Evolutionary conservation across 192 early-diverging fungal species (phyloP).

Genomic region (Coemansia sp.): DNA sequence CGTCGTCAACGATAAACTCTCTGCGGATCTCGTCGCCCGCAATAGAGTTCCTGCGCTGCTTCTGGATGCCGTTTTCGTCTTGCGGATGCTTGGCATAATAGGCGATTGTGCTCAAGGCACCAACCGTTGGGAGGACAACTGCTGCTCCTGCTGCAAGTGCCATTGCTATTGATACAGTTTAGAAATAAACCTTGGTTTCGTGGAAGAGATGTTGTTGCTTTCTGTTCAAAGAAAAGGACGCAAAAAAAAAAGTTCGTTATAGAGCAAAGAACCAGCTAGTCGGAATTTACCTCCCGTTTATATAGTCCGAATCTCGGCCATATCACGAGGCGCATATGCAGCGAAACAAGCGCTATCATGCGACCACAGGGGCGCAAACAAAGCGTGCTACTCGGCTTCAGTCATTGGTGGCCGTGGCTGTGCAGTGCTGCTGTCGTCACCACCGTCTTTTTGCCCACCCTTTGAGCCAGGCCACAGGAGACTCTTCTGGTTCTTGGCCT

Average conservation of each 20-base stretch:
- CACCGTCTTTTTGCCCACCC: not conserved
- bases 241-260: not conserved
- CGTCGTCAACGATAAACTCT: constrained; percentile 43
- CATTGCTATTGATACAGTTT: constrained; percentile 21
- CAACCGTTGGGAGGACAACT: constrained; percentile 41
- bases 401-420: not conserved
- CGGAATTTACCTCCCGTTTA: too few relatives aligned
- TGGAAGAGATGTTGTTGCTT: too few relatives aligned
- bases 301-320: too few relatives aligned
- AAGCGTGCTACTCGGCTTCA: not conserved
- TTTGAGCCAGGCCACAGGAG: not conserved
- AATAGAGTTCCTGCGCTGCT: constrained; percentile 28
- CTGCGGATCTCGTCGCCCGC: constrained; percentile 17
- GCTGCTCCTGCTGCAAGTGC: constrained; percentile 54
- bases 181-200: not conserved
- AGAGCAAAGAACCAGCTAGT: too few relatives aligned
- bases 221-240: not conserved
- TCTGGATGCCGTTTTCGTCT: constrained; percentile 8
- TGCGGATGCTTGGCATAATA: constrained; percentile 40
- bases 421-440: not conserved
- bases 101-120: constrained; percentile 41
- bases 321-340: not conserved
- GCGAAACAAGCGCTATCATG: not conserved
- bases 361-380: not conserved
- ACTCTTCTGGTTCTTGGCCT: constrained; percentile 15